Base-by-base conservation (phyloP, 1,139 yeast genomes). In the Hyphopichia wangnamkhiaoensis region DNA sequence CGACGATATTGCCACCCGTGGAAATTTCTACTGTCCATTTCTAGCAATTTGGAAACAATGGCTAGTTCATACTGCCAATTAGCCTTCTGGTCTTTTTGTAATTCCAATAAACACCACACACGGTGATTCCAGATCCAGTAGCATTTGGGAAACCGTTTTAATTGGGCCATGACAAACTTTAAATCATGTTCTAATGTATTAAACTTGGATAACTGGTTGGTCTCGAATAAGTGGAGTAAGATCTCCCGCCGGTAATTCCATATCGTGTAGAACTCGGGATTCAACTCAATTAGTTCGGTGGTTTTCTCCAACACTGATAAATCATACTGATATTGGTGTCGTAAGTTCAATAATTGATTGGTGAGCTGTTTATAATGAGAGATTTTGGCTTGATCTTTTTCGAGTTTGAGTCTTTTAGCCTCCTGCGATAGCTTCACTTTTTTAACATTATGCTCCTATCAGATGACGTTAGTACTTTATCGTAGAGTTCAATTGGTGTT, bases 61-160 rank as follows among this genome's bases (percentile, higher is more conserved):
- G 61, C 72, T 49, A 93, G 63, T 55, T 93, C 98, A 35, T 60
- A 63, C 12, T 69, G 58, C 95, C 95, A 90, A 40, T 84, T 67
- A 7, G 74, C 76, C 34, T 41, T 44, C 4, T 78, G 74, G 5
- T 56, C 43, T 1, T 56, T 53, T 5, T 84, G 80, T 35, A 80
- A 67, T 43, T 72, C 68, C 39, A 75, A 71, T 31, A 93, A 63
- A 37, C 88, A 77, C 98, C 98, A 93, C 16, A 78, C 65, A 24
- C 99, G 73, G 59, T 93, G 98, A 53, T 84, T 86, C 97, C 98
- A 93, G 15, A 93, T 83, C 96, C 98, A 91, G 58, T 93, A 93
- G 28, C 91, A 87, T 58, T 93, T 93, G 2, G 99, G 98, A 48
- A 65, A 83, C 42, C 73, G 62, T 42, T 77, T 78, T 52, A 93